These are phyloP conservation scores for Ceraceosorus guamensis DNA, from an alignment of 1,284 basidiomycete species.

Conservation along the genomic window DNA sequence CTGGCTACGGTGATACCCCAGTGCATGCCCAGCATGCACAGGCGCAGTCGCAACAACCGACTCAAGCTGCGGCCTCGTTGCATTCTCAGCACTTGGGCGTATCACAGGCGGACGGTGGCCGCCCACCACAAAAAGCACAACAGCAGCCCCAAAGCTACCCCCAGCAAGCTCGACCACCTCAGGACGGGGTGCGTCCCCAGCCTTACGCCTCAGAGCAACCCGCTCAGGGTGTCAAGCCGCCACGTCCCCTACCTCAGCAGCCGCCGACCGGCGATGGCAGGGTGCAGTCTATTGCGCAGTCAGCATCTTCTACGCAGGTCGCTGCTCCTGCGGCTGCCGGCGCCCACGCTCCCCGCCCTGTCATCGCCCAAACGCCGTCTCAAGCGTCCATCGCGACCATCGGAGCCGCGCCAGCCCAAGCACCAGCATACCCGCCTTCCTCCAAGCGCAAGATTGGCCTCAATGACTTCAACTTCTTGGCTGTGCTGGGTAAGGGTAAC, in stretches of 20 bases:
- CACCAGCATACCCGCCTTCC: constrained; percentile 27
- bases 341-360: constrained; percentile 3
- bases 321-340: too few species aligned
- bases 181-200: constrained; percentile 1
- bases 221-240: too few species aligned
- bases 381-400: background rate
- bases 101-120: background rate
- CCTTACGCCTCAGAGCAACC: constrained; percentile 14
- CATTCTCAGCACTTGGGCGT: constrained; percentile 10
- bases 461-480: constrained; percentile 98
- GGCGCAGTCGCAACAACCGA: constrained; percentile 14
- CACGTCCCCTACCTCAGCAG: constrained; percentile 12
- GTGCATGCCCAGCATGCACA: constrained; percentile 15
- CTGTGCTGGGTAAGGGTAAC: constrained; percentile 97
- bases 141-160: constrained; percentile 5
- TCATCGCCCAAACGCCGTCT: background rate
- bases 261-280: constrained; percentile 5
- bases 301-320: constrained; percentile 11
- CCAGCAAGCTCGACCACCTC: constrained; percentile 3
- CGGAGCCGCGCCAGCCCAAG: constrained; percentile 9
- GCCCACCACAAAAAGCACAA: background rate
- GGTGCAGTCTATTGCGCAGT: constrained; percentile 5
- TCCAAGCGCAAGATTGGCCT: constrained; percentile 79
- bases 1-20: constrained; percentile 3
- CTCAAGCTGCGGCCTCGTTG: constrained; percentile 5